Evolutionary conservation across 2,329 filamentous ascomycete species (phyloP), one percentile per base, ranked within the genome.

Genomic region (Microdochium trichocladiopsis): DNA sequence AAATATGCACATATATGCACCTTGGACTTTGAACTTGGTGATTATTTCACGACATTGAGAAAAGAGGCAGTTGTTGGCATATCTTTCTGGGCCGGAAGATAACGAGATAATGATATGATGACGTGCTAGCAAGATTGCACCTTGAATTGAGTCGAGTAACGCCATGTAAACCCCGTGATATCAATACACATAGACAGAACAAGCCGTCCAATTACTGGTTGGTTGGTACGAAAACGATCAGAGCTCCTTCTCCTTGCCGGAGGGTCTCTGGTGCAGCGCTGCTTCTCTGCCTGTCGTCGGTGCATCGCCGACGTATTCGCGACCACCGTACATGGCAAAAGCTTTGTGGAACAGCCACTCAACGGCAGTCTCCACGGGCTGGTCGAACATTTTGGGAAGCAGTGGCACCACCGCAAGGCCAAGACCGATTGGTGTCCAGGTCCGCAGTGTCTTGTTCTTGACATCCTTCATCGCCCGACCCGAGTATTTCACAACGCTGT

Each of bases 341-440:
- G 80, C 88, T 61, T 85, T 88, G 62, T 95, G 88, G 73, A 97
- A 97, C 2, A 80, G 68, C 87, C 87, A 96, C 64, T 97, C 92
- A 0, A 96, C 90, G 0, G 88, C 90, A 56, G 90, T 80, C 71
- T 97, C 94, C 6, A 99, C 90, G 1, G 94, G 93, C 67, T 95
- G 80, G 63, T 99, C 92, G 61, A 96, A 96, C 52, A 96, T 71
- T 53, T 79, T 84, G 0, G 92, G 93, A 53, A 96, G 69, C 67
- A 92, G 88, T 1, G 92, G 93, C 9, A 96, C 91, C 9, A 90
- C 77, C 0, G 84, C 72, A 31, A 91, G 66, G 2, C 91, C 83
- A 61, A 96, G 80, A 2, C 94, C 94, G 54, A 99, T 96, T 0
- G 94, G 94, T 0, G 81, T 88, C 87, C 88, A 99, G 0, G 90